Conservation (phyloP, 2,329 filamentous ascomycete genomes). For the Pseudogymnoascus sp. region DNA sequence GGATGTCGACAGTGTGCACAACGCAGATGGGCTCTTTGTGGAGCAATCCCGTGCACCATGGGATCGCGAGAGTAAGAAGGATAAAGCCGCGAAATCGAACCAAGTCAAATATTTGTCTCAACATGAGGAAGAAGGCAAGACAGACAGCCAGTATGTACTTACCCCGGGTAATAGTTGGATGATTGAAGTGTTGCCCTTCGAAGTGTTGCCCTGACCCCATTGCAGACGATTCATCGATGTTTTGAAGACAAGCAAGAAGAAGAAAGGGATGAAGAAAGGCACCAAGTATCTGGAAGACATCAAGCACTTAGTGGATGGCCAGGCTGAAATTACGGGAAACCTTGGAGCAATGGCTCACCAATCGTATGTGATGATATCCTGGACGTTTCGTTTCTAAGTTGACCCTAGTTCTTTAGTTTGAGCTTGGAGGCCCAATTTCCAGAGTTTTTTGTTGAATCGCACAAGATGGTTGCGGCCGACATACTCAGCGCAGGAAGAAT, state of each 20-base stretch:
- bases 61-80: neutral
- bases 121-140: neutral
- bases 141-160: neutral
- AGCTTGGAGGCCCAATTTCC: neutral
- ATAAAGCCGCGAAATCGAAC: neutral
- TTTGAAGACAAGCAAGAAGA: neutral
- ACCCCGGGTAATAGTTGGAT: neutral
- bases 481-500: neutral
- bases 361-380: neutral
- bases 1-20: neutral
- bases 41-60: neutral
- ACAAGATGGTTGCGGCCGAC: neutral
- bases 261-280: neutral
- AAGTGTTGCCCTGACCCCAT: neutral
- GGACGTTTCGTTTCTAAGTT: neutral
- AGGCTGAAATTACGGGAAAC: neutral
- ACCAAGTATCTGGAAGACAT: neutral
- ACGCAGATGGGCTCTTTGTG: neutral
- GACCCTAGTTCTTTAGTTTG: neutral
- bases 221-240: neutral
- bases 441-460: neutral
- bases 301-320: neutral
- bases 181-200: neutral
- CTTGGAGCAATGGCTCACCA: neutral
- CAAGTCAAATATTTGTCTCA: neutral